phyloP scores from a whole-genome alignment of 2,329 filamentous ascomycete species.

The Fusarium udum region DNA sequence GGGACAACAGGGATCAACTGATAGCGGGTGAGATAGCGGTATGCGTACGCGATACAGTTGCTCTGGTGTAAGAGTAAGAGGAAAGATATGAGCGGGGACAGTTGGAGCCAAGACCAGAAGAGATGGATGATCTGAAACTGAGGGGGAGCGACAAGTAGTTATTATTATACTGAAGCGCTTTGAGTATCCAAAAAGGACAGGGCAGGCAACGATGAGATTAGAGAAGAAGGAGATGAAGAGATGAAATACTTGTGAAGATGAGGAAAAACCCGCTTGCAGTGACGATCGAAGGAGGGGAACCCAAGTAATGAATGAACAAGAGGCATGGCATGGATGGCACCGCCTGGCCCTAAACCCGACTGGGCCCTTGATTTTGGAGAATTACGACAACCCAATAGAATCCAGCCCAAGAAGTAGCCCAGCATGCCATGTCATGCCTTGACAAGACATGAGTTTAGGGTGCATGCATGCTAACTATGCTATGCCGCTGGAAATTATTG shows the following conservation, averaged over 20 bases:
- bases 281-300: constrained; percentile 31
- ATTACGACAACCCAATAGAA: constrained; percentile 14
- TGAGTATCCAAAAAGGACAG: neutral
- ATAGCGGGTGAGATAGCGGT: constrained; percentile 45
- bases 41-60: constrained; percentile 39
- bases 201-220: neutral
- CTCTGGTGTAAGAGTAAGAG: constrained; percentile 42
- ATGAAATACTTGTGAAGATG: constrained; percentile 14
- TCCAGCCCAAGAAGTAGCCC: neutral
- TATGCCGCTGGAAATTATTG: neutral
- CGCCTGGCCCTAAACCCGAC: constrained; percentile 26
- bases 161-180: neutral
- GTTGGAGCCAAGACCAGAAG: constrained; percentile 12
- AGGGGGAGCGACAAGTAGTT: neutral
- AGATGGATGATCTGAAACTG: neutral
- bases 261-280: constrained; percentile 3
- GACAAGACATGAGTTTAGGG: constrained; percentile 5
- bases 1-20: constrained; percentile 36
- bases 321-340: constrained; percentile 14
- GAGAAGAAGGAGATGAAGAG: neutral
- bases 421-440: neutral
- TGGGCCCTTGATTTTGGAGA: constrained; percentile 14
- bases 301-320: constrained; percentile 1
- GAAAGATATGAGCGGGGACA: constrained; percentile 41
- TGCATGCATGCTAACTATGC: neutral